Conservation (phyloP, 2,329 filamentous ascomycete species). For the Cryphonectria radicalis region DNA sequence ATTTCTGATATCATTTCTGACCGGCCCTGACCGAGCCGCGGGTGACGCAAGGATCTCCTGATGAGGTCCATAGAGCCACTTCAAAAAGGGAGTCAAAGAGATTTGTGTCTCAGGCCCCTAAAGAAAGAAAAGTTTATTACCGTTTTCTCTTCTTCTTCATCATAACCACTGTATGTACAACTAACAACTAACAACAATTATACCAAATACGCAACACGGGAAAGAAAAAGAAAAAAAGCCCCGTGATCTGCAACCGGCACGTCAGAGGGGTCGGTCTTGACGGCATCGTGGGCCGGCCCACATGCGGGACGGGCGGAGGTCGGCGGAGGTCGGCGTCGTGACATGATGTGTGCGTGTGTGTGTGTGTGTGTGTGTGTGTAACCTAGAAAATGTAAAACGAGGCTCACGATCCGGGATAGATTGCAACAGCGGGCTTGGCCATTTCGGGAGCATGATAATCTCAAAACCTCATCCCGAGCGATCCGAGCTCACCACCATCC, state of each 20-base stretch:
- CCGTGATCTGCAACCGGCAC: constrained; percentile 2
- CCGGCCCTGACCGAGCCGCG: neutral
- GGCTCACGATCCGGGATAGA: constrained; percentile 3
- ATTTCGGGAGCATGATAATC: neutral
- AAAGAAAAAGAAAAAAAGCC: too few species aligned
- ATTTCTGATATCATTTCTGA: constrained; percentile 9
- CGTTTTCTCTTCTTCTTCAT: neutral
- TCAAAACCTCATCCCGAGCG: neutral
- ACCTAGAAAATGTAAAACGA: neutral
- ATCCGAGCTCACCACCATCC: neutral
- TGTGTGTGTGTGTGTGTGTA: too few species aligned
- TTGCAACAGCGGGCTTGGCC: neutral
- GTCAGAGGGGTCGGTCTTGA: constrained; percentile 1
- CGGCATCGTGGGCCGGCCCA: constrained; percentile 9
- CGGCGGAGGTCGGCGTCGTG: neutral
- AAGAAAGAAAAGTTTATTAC: neutral
- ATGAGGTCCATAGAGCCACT: neutral
- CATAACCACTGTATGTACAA: neutral
- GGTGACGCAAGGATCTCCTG: neutral
- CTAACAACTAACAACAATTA: neutral
- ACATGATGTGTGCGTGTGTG: neutral
- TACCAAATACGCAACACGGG: neutral
- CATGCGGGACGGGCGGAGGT: neutral
- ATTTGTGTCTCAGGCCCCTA: neutral
- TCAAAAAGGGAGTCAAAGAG: neutral